phyloP scores from a whole-genome alignment of 495 filamentous ascomycete genomes.

The Penicillium cosmopolitanum region DNA sequence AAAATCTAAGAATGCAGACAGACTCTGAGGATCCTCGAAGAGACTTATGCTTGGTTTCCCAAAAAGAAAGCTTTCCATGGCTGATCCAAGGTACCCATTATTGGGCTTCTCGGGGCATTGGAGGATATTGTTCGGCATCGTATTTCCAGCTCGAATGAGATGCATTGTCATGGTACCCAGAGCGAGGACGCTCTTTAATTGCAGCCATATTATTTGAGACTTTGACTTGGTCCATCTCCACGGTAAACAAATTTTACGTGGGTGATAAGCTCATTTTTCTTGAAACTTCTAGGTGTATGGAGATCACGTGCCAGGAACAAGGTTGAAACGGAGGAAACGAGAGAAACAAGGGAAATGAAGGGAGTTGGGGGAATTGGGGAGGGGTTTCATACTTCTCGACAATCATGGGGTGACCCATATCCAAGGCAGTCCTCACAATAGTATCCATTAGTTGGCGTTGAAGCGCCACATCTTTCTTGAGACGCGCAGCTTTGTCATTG shows the following conservation, averaged over 20 bases:
- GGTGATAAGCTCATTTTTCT: slow-evolving; percentile 39
- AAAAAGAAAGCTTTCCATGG: background rate
- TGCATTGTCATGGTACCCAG: slow-evolving; percentile 9
- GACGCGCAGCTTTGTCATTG: slow-evolving; percentile 39
- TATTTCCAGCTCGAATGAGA: background rate
- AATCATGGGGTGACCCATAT: slow-evolving; percentile 65
- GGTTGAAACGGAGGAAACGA: slow-evolving; percentile 16
- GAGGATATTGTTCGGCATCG: background rate
- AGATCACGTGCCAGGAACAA: slow-evolving; percentile 25
- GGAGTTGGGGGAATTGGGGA: background rate
- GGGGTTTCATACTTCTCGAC: slow-evolving; percentile 62
- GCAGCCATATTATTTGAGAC: slow-evolving; percentile 30
- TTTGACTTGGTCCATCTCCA: slow-evolving; percentile 28
- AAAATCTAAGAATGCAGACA: background rate
- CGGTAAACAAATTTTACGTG: slow-evolving; percentile 42
- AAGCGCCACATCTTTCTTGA: slow-evolving; percentile 54
- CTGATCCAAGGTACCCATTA: background rate
- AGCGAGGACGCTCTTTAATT: slow-evolving; percentile 27
- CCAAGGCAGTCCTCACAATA: slow-evolving; percentile 61
- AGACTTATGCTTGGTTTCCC: background rate
- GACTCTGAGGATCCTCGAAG: too few species aligned
- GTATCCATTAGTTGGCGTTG: slow-evolving; percentile 62
- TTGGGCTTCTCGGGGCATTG: background rate
- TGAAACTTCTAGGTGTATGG: slow-evolving; percentile 39
- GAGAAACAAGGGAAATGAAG: slow-evolving; percentile 15